Conservation (phyloP, 768 basidiomycete genomes). For the Boletus barrowsii region DNA sequence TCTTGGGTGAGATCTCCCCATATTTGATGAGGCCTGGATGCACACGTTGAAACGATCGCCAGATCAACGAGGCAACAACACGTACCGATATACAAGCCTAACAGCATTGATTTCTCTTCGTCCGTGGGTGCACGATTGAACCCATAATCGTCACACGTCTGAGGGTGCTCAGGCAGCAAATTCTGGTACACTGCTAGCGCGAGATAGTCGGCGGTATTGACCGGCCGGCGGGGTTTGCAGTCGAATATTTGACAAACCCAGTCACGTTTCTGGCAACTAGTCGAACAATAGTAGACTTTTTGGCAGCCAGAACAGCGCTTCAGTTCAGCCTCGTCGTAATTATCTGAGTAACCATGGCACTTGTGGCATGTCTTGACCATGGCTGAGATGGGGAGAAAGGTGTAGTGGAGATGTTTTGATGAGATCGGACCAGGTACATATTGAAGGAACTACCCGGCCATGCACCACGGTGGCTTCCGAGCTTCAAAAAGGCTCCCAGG, state of each 20-base stretch:
- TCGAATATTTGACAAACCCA: slow-evolving; percentile 5
- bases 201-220: slow-evolving; percentile 3
- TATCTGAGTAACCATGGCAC: neutral
- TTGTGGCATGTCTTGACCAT: neutral
- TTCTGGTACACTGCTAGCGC: neutral
- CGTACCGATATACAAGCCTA: slow-evolving; percentile 4
- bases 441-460: neutral
- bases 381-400: no score
- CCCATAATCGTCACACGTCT: slow-evolving; percentile 3
- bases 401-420: neutral
- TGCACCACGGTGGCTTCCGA: neutral
- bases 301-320: slow-evolving; percentile 1
- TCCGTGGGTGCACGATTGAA: neutral
- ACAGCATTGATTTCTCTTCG: neutral
- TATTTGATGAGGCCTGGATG: neutral
- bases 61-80: neutral
- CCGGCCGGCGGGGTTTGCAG: slow-evolving; percentile 3
- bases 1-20: neutral
- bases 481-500: neutral
- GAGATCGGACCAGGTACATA: no score
- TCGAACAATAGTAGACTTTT: slow-evolving; percentile 3
- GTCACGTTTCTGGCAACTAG: neutral
- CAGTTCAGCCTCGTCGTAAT: neutral
- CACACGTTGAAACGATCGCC: neutral
- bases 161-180: neutral